Evolutionary conservation across 345 rosid species (phyloP).

Genomic region (Corchorus capsularis): DNA sequence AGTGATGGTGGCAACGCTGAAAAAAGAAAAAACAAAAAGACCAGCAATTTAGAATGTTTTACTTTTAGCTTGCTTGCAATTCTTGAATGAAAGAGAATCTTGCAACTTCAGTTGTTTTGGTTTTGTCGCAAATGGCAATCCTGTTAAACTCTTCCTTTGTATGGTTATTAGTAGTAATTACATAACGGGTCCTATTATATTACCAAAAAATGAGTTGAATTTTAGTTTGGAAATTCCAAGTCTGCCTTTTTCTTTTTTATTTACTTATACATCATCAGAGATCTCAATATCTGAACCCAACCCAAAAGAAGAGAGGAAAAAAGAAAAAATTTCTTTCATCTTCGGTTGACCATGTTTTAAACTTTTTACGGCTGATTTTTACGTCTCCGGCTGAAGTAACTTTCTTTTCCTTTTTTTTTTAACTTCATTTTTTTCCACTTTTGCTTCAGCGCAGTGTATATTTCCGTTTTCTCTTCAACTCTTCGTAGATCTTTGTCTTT

Average conservation of each 20-base stretch:
- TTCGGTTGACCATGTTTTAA: no score
- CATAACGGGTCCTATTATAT: no score
- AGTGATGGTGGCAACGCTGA: conserved; percentile 19
- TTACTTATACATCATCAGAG: no score
- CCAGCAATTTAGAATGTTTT: background rate
- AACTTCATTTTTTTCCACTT: background rate
- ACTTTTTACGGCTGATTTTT: background rate
- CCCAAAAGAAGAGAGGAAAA: no score
- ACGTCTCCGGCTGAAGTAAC: background rate
- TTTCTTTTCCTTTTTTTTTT: background rate
- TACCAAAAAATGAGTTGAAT: no score
- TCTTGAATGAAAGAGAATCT: background rate
- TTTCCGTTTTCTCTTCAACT: background rate
- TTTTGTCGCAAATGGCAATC: background rate
- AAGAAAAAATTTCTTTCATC: no score
- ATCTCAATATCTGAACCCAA: no score
- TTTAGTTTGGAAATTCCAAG: no score
- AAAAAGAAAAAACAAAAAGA: background rate
- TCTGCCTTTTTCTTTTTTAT: no score
- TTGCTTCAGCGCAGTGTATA: background rate
- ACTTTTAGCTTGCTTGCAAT: background rate
- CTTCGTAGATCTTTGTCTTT: background rate
- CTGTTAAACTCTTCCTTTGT: background rate
- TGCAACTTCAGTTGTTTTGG: background rate
- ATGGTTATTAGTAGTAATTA: no score